These are phyloP conservation scores for Papilionanthe hybrid DNA, from an alignment of 116 monocot genomes.

Conservation along the genomic window DNA sequence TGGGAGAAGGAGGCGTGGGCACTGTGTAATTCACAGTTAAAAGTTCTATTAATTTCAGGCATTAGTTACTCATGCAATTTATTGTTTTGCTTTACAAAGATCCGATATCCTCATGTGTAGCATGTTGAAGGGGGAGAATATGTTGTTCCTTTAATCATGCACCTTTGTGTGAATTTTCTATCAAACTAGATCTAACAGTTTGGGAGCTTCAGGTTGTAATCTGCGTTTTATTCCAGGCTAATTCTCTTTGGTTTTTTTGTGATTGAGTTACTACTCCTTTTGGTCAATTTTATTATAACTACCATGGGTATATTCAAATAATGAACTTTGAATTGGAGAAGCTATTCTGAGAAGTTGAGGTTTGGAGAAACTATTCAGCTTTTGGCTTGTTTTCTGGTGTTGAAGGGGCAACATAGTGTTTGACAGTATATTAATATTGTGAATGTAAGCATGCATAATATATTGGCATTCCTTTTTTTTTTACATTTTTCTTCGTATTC, in stretches of 20 bases:
- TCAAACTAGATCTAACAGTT: background rate
- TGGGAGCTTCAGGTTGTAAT: no score
- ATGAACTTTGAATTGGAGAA: background rate
- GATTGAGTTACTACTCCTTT: background rate
- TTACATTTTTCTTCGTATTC: no score
- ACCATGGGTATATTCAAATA: background rate
- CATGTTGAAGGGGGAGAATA: background rate
- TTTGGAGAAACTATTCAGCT: background rate
- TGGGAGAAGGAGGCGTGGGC: no score
- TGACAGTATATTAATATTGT: no score
- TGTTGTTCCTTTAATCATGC: background rate
- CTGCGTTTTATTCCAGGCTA: background rate
- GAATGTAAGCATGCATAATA: no score
- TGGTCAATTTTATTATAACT: background rate
- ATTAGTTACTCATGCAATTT: background rate
- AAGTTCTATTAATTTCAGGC: background rate
- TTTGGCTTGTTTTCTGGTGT: background rate
- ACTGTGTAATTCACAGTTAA: no score
- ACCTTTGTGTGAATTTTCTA: background rate
- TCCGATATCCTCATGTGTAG: background rate
- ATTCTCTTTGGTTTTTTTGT: background rate
- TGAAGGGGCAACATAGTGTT: background rate
- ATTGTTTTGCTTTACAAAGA: background rate
- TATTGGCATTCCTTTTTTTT: no score
- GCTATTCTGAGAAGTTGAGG: background rate